Percentiles rank a stretch among this genome's conserved stretches.
These are phyloP conservation scores for Myxozyma neglecta DNA, from an alignment of 805 yeast species.

Conservation along the genomic window DNA sequence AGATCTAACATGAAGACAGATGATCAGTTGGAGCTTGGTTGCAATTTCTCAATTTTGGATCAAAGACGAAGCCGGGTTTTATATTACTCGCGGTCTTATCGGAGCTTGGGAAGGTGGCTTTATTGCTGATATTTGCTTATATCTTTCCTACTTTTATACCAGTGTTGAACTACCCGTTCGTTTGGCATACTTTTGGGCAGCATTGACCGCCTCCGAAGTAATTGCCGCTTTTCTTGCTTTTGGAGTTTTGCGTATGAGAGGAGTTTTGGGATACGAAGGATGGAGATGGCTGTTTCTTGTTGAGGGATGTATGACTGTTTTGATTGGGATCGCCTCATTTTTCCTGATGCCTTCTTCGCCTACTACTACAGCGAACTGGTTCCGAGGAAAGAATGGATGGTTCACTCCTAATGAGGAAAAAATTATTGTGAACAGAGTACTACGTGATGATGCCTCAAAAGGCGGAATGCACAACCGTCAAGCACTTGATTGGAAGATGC, in stretches of 20 bases:
- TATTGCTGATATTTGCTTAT: conserved; percentile 58
- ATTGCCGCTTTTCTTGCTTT: conserved; percentile 49
- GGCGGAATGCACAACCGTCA: conserved; percentile 66
- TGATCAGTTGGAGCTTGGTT: conserved; percentile 56
- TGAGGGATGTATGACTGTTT: conserved; percentile 59
- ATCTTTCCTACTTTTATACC: conserved; percentile 64
- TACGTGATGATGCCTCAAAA: conserved; percentile 63
- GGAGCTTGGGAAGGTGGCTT: conserved; percentile 65
- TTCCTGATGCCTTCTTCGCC: conserved; percentile 58
- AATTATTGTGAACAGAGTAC: conserved; percentile 58
- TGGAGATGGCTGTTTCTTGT: conserved; percentile 66
- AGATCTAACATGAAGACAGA: conserved; percentile 20
- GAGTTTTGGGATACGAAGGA: conserved; percentile 46
- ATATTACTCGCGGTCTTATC: conserved; percentile 51
- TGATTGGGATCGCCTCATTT: conserved; percentile 51
- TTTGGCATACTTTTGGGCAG: conserved; percentile 56
- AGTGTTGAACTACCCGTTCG: conserved; percentile 56
- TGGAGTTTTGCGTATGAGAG: conserved; percentile 54
- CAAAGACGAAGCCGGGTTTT: conserved; percentile 46
- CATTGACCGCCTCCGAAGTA: conserved; percentile 49
- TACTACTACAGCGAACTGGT: conserved; percentile 53
- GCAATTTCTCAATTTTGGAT: conserved; percentile 53
- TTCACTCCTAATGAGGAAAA: conserved; percentile 56
- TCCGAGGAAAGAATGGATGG: conserved; percentile 55
- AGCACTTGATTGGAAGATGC: conserved; percentile 47